phyloP scores from a whole-genome alignment of 176 grass and related monocot genomes.

The Leersia perrieri region DNA sequence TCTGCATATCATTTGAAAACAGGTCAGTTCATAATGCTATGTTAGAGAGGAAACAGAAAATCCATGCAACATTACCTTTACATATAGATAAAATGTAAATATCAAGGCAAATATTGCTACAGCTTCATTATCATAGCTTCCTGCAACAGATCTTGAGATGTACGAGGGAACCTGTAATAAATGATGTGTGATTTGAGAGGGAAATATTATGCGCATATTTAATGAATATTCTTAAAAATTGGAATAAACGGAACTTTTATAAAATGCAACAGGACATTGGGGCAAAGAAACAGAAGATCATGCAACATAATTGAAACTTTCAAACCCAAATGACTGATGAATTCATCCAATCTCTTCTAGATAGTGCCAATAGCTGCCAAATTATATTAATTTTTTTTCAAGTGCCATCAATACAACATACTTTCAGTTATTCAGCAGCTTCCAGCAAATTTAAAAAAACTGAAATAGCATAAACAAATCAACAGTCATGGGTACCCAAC shows the following conservation, averaged over 20 bases:
- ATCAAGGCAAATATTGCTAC: constrained; percentile 98
- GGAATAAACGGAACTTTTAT: constrained; percentile 19
- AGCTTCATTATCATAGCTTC: constrained; percentile 99
- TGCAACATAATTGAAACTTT: constrained; percentile 17
- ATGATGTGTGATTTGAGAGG: neutral
- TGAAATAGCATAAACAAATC: neutral
- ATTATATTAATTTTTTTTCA: neutral
- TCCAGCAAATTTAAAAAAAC: neutral
- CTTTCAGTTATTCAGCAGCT: constrained; percentile 3
- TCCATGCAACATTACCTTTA: constrained; percentile 61
- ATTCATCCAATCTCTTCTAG: neutral
- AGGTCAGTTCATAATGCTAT: constrained; percentile 27
- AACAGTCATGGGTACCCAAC: neutral
- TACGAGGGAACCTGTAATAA: constrained; percentile 86
- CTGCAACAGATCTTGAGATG: constrained; percentile 97
- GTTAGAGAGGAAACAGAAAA: constrained; percentile 15
- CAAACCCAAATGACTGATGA: constrained; percentile 6
- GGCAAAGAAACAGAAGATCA: constrained; percentile 4
- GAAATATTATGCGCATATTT: neutral
- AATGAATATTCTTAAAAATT: constrained; percentile 17
- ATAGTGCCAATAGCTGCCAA: neutral
- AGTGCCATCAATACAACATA: neutral
- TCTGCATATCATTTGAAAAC: constrained; percentile 55
- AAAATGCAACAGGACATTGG: neutral
- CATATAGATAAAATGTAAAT: constrained; percentile 99